phyloP scores from a whole-genome alignment of 129 eudicot genomes.

The Chrysanthemum seticuspe region DNA sequence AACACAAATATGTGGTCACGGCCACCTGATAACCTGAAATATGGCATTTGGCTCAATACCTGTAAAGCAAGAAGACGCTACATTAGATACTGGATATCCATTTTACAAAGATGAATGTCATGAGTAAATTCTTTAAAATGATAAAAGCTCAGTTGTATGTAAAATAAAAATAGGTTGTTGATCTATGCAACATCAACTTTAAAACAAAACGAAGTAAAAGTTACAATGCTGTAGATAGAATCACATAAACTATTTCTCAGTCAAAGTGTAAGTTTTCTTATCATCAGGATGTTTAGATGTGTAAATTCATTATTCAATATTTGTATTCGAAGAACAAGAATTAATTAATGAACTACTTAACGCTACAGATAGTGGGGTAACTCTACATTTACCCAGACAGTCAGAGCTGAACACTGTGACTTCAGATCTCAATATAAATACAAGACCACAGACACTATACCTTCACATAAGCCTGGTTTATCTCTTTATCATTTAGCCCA shows the following conservation, averaged over 20 bases:
- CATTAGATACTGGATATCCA: not conserved
- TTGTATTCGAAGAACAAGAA: too few relatives aligned
- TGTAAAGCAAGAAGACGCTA: constrained; percentile 44
- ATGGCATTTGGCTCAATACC: constrained; percentile 96
- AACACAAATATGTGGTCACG: constrained; percentile 93
- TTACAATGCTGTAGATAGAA: constrained; percentile 3
- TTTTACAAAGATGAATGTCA: not conserved
- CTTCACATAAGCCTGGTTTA: constrained; percentile 84
- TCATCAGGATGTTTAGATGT: not conserved
- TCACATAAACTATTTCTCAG: too few relatives aligned
- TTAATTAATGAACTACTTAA: too few relatives aligned
- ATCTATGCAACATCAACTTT: not conserved
- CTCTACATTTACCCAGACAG: too few relatives aligned
- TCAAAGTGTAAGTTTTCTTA: not conserved
- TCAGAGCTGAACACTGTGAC: too few relatives aligned
- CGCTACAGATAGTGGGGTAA: too few relatives aligned
- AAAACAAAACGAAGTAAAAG: constrained; percentile 1
- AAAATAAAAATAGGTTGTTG: not conserved
- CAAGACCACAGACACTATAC: constrained; percentile 30
- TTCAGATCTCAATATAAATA: not conserved
- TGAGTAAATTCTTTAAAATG: not conserved
- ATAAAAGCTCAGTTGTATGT: constrained; percentile 4
- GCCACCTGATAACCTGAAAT: constrained; percentile 88
- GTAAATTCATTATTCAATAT: too few relatives aligned
- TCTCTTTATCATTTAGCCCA: constrained; percentile 86